Conservation (phyloP, 2,329 filamentous ascomycete genomes). For the Botrytis paeoniae region DNA sequence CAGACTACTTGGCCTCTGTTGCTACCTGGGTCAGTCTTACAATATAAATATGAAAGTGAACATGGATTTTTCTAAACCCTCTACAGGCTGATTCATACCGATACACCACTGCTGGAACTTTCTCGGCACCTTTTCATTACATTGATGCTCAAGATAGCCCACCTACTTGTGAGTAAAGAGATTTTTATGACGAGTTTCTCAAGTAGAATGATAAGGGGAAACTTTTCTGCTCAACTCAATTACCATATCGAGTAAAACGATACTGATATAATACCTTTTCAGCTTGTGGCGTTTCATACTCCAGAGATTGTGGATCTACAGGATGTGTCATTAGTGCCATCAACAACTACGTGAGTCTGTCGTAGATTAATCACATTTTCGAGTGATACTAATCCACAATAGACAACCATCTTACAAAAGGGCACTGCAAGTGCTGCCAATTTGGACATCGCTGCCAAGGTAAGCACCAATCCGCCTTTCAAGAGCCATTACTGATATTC, state of each 20-base stretch:
- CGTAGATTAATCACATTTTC: not conserved
- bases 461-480: slow-evolving; percentile 16
- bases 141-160: slow-evolving; percentile 65
- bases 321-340: slow-evolving; percentile 56
- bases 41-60: not conserved
- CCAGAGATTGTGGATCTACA: slow-evolving; percentile 57
- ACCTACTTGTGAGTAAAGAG: slow-evolving; percentile 40
- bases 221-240: not conserved
- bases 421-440: slow-evolving; percentile 44
- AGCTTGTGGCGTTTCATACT: slow-evolving; percentile 54
- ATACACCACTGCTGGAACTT: slow-evolving; percentile 61
- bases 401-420: slow-evolving; percentile 29
- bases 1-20: slow-evolving; percentile 59
- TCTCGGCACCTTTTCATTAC: slow-evolving; percentile 62
- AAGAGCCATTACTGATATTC: slow-evolving; percentile 12
- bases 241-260: not conserved
- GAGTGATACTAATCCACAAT: slow-evolving; percentile 3
- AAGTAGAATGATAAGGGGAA: not conserved
- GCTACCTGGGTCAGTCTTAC: slow-evolving; percentile 52
- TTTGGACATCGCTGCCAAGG: slow-evolving; percentile 57
- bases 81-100: slow-evolving; percentile 52
- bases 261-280: not conserved
- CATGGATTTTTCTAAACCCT: not conserved
- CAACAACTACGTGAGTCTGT: slow-evolving; percentile 31
- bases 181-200: not conserved